Conservation (phyloP, 768 basidiomycete species). For the Hygrophoropsis aurantiaca region DNA sequence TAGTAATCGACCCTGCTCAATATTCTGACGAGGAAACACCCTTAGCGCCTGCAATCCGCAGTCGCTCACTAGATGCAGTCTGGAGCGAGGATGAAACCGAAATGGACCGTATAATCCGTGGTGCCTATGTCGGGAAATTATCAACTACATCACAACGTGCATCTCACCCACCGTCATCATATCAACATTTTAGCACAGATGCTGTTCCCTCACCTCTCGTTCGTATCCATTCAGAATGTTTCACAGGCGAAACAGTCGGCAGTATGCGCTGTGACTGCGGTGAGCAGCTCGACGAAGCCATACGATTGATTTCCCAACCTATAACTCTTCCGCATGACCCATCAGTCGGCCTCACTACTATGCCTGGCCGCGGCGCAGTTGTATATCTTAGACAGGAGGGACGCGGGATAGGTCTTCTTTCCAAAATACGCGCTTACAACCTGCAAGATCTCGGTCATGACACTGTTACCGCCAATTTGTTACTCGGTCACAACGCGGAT, state of each 20-base stretch:
- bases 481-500: constrained; percentile 94
- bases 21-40: constrained; percentile 46
- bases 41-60: constrained; percentile 67
- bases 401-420: constrained; percentile 92
- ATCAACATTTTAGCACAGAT: constrained; percentile 16
- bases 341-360: constrained; percentile 33
- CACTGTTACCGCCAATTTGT: constrained; percentile 95
- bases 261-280: constrained; percentile 99
- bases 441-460: constrained; percentile 97
- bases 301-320: constrained; percentile 80
- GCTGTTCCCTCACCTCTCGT: constrained; percentile 75
- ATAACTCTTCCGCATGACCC: constrained; percentile 40
- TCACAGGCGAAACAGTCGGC: constrained; percentile 96
- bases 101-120: constrained; percentile 89
- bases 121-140: constrained; percentile 89
- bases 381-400: constrained; percentile 97
- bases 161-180: constrained; percentile 37
- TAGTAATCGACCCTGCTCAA: constrained; percentile 92
- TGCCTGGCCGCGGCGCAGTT: constrained; percentile 89
- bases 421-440: constrained; percentile 97
- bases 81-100: constrained; percentile 89
- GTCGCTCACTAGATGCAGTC: constrained; percentile 72
- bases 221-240: constrained; percentile 97
- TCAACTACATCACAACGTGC: constrained; percentile 51
- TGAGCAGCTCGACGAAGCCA: constrained; percentile 97